A percentile compares a stretch with the other conserved stretches of the same genome.
These are phyloP conservation scores for Penicillium sp. DNA, from an alignment of 2,329 filamentous ascomycete genomes.

Conservation along the genomic window DNA sequence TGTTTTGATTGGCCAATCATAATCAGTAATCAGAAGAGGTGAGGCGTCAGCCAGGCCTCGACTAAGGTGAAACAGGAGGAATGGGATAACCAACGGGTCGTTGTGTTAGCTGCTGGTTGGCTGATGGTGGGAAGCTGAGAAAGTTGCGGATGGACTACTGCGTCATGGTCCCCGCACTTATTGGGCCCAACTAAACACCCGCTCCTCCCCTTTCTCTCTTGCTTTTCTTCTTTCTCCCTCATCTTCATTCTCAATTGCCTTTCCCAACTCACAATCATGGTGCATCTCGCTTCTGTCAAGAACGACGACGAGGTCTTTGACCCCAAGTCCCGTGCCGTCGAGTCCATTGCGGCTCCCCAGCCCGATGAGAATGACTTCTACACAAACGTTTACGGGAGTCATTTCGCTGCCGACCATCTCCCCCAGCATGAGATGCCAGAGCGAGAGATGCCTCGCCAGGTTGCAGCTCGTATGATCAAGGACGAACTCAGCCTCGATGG, in stretches of 20 bases:
- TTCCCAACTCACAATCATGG: conserved; percentile 30
- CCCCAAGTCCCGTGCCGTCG: conserved; percentile 46
- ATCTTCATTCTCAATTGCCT: background rate
- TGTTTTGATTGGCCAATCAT: background rate
- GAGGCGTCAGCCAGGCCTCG: background rate
- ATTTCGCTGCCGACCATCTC: conserved; percentile 78
- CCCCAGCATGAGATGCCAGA: conserved; percentile 87
- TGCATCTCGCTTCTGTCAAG: conserved; percentile 47
- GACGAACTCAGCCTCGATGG: conserved; percentile 91
- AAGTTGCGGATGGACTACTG: background rate
- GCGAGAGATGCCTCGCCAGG: conserved; percentile 82
- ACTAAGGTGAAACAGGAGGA: background rate
- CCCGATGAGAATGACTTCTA: conserved; percentile 58
- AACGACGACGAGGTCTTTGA: conserved; percentile 43
- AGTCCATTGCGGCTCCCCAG: conserved; percentile 49
- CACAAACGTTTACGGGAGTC: conserved; percentile 84
- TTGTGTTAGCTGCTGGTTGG: background rate
- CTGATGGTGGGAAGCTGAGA: background rate
- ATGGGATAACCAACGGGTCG: background rate
- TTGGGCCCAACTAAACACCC: background rate
- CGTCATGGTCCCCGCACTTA: conserved; percentile 18
- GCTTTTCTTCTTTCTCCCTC: background rate
- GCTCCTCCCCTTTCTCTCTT: background rate
- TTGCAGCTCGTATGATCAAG: conserved; percentile 97
- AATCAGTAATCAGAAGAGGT: background rate